These are phyloP conservation scores for Pyricularia pennisetigena DNA, from an alignment of 2,329 filamentous ascomycete genomes.

Conservation along the genomic window DNA sequence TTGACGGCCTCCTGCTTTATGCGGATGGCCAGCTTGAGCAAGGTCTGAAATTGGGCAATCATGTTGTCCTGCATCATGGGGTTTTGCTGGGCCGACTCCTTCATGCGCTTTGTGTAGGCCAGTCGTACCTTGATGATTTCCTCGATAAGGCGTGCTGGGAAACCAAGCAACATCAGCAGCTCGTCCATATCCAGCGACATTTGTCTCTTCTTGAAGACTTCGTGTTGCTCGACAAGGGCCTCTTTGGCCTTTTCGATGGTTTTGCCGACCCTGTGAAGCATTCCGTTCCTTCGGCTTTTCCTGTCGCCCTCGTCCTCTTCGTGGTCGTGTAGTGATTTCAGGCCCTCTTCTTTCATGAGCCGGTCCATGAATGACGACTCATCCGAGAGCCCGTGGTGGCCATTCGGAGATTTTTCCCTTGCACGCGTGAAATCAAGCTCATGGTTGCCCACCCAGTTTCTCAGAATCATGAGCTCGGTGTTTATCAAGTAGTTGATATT, in stretches of 20 bases:
- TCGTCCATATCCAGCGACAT: conserved; percentile 95
- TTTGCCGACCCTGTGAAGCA: conserved; percentile 72
- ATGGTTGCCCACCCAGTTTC: conserved; percentile 94
- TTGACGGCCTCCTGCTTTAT: conserved; percentile 84
- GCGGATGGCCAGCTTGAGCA: conserved; percentile 81
- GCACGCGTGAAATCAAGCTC: conserved; percentile 83
- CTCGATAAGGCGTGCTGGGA: conserved; percentile 88
- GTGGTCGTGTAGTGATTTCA: conserved; percentile 83
- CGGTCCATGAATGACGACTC: conserved; percentile 91
- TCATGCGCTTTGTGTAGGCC: conserved; percentile 89
- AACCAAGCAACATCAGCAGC: conserved; percentile 90
- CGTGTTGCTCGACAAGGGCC: conserved; percentile 79
- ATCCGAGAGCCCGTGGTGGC: conserved; percentile 63
- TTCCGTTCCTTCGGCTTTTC: conserved; percentile 51
- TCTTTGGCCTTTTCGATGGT: conserved; percentile 92
- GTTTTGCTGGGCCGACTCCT: conserved; percentile 85
- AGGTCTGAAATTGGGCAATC: conserved; percentile 91
- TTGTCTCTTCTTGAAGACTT: conserved; percentile 78
- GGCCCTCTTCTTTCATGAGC: conserved; percentile 87
- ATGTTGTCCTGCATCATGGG: conserved; percentile 94
- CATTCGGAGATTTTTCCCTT: conserved; percentile 56
- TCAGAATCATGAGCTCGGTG: conserved; percentile 81
- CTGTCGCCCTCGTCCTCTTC: conserved; percentile 26
- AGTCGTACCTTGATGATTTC: conserved; percentile 91
- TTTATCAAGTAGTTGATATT: conserved; percentile 96